Percentiles rank a stretch among this genome's conserved stretches.
These are phyloP conservation scores for Termitomyces sp. DNA, from an alignment of 768 basidiomycete genomes.

Conservation along the genomic window DNA sequence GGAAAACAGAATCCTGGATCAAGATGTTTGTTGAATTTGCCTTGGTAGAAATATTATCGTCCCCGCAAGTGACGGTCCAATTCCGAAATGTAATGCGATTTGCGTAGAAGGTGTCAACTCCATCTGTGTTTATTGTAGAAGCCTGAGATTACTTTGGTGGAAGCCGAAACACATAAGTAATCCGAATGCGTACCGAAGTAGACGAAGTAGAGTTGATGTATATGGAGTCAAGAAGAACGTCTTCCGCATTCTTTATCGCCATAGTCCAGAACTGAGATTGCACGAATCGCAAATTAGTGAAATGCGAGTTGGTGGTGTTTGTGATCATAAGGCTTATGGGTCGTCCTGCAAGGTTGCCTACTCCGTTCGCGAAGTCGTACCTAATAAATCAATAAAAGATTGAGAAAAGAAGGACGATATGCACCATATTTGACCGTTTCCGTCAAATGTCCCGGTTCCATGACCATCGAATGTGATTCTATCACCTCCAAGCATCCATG, in stretches of 20 bases:
- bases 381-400: slow-evolving; percentile 5
- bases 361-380: slow-evolving; percentile 32
- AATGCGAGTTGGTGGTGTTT: slow-evolving; percentile 27
- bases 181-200: slow-evolving; percentile 17
- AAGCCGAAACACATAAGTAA: background rate
- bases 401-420: background rate
- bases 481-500: slow-evolving; percentile 30
- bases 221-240: slow-evolving; percentile 30
- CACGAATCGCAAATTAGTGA: slow-evolving; percentile 30
- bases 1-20: slow-evolving; percentile 30
- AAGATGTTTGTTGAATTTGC: slow-evolving; percentile 36
- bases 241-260: slow-evolving; percentile 26
- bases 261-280: slow-evolving; percentile 39
- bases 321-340: slow-evolving; percentile 31
- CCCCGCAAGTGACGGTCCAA: slow-evolving; percentile 32
- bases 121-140: slow-evolving; percentile 31
- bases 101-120: slow-evolving; percentile 30
- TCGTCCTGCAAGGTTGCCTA: slow-evolving; percentile 29
- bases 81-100: slow-evolving; percentile 31
- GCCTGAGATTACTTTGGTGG: slow-evolving; percentile 9
- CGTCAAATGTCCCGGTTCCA: slow-evolving; percentile 31
- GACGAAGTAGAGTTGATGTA: slow-evolving; percentile 34
- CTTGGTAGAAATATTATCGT: slow-evolving; percentile 33
- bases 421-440: slow-evolving; percentile 35
- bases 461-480: slow-evolving; percentile 22